These are phyloP conservation scores for Scheffersomyces coipomensis DNA, from an alignment of 805 yeast genomes.

Conservation along the genomic window DNA sequence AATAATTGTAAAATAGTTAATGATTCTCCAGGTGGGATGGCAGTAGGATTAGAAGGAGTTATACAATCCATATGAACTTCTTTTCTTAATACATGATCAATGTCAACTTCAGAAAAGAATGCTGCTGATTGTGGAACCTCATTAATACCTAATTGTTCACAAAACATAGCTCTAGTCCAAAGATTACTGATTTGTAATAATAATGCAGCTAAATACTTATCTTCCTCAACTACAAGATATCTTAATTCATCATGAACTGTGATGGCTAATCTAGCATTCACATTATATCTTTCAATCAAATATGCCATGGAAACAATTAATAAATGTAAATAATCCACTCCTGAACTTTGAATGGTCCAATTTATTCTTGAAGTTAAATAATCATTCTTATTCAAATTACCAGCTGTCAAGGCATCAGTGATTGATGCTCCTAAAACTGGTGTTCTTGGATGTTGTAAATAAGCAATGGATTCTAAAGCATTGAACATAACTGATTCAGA, in stretches of 20 bases:
- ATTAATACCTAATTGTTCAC: constrained; percentile 84
- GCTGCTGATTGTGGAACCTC: constrained; percentile 95
- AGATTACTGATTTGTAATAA: constrained; percentile 84
- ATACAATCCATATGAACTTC: constrained; percentile 91
- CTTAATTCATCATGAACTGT: constrained; percentile 97
- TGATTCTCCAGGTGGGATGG: constrained; percentile 80
- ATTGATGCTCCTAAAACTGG: constrained; percentile 94
- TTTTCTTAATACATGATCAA: constrained; percentile 83
- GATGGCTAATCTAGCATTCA: constrained; percentile 75
- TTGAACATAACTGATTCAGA: constrained; percentile 92
- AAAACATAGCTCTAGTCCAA: constrained; percentile 96
- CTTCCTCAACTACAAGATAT: constrained; percentile 70
- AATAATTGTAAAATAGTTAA: constrained; percentile 58
- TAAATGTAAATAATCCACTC: constrained; percentile 92
- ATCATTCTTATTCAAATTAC: constrained; percentile 59
- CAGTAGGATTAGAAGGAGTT: constrained; percentile 77
- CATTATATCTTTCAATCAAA: constrained; percentile 56
- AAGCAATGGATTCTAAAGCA: constrained; percentile 82
- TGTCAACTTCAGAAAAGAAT: constrained; percentile 89
- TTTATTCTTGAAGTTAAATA: constrained; percentile 89
- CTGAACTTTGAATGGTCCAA: constrained; percentile 98
- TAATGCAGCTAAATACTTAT: constrained; percentile 74
- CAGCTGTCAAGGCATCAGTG: constrained; percentile 73
- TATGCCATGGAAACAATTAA: constrained; percentile 86
- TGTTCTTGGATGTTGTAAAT: constrained; percentile 75